Evolutionary conservation across 78 protist genomes (phyloP), one percentile per base, ranked within the genome.

Genomic region (Isochrysis galbana): DNA sequence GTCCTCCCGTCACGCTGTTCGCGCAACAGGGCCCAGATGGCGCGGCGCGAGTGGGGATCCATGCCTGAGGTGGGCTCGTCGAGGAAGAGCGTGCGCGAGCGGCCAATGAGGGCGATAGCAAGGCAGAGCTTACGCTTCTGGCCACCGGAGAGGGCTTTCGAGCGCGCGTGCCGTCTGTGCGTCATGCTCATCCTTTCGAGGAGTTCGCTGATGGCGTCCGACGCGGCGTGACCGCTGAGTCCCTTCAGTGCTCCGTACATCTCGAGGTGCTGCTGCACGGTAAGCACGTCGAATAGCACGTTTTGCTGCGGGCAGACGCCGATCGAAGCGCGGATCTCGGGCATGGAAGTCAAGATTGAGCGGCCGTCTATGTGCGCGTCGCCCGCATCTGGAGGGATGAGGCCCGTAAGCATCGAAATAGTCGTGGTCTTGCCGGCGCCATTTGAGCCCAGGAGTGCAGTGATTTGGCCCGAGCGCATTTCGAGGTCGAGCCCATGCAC

Each of bases 381-480:
- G 34, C 99, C 99, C 14, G 84, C 10, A 0, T 97, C 80, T 0
- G 98, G 97, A 42, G 86, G 42, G 82, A 61, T 55, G 84, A 94
- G 91, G 26, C 98, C 98, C 2, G 96, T 89, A 17, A 98, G 92
- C 95, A 98, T 93, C 29, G 77, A 29, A 92, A 96, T 93, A 42
- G 95, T 69, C 17, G 98, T 96, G 32, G 98, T 87, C 87, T 97
- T 97, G 17, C 98, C 98, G 3, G 98, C 97, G 32, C 98, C 98
- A 77, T 97, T 97, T 88, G 93, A 97, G 34, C 98, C 98, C 22
- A 97, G 92, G 55, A 96, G n/a, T n/a, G n/a, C n/a, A n/a, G n/a
- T n/a, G n/a, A n/a, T n/a, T n/a, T n/a, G n/a, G n/a, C n/a, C n/a
- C n/a, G n/a, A n/a, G n/a, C n/a, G n/a, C n/a, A n/a, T 5, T 47